These are phyloP conservation scores for Musa balbisiana DNA, from an alignment of 202 grass and related monocot genomes.

Conservation along the genomic window DNA sequence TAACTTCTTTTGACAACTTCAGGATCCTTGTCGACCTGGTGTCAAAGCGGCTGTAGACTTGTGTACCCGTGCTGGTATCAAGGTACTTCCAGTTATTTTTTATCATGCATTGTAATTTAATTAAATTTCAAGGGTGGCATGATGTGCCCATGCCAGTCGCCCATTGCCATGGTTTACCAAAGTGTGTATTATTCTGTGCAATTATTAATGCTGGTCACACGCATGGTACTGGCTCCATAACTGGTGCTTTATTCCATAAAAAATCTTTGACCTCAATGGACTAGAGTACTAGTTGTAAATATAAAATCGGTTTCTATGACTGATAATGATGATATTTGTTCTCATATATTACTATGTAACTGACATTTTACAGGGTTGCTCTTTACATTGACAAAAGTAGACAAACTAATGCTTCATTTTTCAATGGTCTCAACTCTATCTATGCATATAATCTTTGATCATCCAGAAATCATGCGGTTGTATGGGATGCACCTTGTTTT, in stretches of 20 bases:
- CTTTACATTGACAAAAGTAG: not conserved
- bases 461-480: not conserved
- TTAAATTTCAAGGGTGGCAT: not conserved
- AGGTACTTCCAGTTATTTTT: constrained; percentile 35
- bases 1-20: not conserved
- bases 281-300: no score
- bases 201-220: not conserved
- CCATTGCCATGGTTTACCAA: not conserved
- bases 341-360: not conserved
- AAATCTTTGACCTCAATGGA: not conserved
- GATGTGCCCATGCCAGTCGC: not conserved
- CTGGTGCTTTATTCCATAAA: not conserved
- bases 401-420: not conserved
- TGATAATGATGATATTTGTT: no score
- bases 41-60: constrained; percentile 66
- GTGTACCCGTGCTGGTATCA: constrained; percentile 60
- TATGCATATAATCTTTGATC: not conserved
- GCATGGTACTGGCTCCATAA: not conserved
- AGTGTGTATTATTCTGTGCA: not conserved
- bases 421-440: not conserved
- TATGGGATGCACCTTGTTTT: no score
- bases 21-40: constrained; percentile 97
- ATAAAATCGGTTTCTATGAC: not conserved
- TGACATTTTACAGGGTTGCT: not conserved
- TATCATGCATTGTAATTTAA: not conserved